Conservation (phyloP, 208 protist species). For the Acanthamoeba sp. region DNA sequence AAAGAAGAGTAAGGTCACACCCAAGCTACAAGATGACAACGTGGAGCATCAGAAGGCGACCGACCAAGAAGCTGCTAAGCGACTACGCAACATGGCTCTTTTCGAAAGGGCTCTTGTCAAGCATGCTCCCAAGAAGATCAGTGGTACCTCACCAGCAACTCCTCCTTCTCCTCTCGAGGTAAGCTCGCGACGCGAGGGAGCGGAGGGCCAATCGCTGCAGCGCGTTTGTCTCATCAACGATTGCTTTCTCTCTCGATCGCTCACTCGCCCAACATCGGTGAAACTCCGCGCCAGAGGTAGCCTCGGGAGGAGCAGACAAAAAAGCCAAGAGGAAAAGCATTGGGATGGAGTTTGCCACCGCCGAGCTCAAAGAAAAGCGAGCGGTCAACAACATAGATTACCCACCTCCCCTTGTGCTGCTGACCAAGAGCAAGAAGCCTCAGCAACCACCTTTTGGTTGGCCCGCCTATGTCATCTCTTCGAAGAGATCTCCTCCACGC, state of each 20-base stretch:
- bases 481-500: too few species aligned
- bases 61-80: background rate
- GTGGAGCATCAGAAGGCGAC: background rate
- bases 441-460: background rate
- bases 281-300: background rate
- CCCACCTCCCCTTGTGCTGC: background rate
- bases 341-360: conserved; percentile 58
- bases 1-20: background rate
- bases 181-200: too few species aligned
- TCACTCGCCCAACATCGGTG: too few species aligned
- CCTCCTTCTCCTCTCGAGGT: too few species aligned
- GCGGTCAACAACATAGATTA: background rate
- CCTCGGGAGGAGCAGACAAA: background rate
- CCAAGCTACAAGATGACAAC: background rate
- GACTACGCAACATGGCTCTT: conserved; percentile 3
- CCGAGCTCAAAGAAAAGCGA: background rate
- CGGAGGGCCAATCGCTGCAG: too few species aligned
- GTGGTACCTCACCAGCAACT: background rate
- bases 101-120: background rate
- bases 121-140: background rate
- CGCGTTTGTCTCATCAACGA: too few species aligned
- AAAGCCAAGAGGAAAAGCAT: conserved; percentile 4
- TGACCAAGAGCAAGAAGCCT: background rate
- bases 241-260: too few species aligned
- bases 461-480: background rate